Base-by-base conservation (phyloP, 768 basidiomycete species). In the Suillus bovinus region DNA sequence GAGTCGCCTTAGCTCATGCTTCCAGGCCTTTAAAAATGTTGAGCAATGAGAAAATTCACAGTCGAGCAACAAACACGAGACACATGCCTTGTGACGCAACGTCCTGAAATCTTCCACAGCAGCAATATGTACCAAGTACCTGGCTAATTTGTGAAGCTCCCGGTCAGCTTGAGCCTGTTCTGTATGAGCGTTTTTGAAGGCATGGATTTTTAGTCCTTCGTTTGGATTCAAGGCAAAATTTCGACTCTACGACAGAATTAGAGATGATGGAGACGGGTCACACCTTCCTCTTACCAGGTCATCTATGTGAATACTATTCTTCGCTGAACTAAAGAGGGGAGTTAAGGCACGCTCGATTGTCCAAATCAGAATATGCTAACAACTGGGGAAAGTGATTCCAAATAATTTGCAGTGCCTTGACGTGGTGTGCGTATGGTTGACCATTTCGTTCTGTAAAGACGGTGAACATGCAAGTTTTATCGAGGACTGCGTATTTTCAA, bases 201-300 rank as follows among this genome's bases (percentile, higher is more conserved):
- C 84, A 29, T 84, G 82, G 31, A 95, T 93, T 74, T 91, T 93
- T 42, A 96, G 79, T 6, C 93, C 94, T 74, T 92, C 86, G 49
- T 80, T 81, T 1, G 92, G 91, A 69, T 96, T 95, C 63, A 95
- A 78, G 4, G 93, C 94, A 74, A 95, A 95, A 71, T 94, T 95
- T 17, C 93, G 85, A 61, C 87, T 85, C 84, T 90, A 64, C 9
- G 56, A 42, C 60, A 11, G 20, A 50, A 64, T 50, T 20, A 58
- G 44, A 58, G 38, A 60, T 42, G 14, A 14, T 31, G 29, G 36
- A 22, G 49, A 47, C 41, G 20, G 29, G n/a, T n/a, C 59, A 47
- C 20, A 34, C 46, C n/a, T 31, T 33, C 3, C 14, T 71, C 81
- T 63, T 64, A 88, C 87, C 53, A 96, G 80, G 72, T 95, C 93